phyloP scores from a whole-genome alignment of 495 filamentous ascomycete genomes.

The Lophiotrema nucula region DNA sequence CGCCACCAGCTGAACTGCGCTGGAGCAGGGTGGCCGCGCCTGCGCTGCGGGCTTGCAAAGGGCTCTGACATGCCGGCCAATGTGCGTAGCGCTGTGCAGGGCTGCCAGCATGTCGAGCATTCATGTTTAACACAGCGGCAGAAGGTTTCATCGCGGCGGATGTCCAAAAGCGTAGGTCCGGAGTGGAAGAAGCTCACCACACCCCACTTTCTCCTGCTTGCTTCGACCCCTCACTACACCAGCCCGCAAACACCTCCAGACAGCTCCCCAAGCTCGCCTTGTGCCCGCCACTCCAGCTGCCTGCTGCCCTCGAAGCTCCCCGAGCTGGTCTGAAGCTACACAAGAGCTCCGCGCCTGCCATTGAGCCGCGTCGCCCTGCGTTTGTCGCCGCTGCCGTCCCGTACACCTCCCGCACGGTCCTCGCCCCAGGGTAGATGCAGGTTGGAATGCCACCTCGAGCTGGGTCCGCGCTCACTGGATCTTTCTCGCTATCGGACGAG shows the following conservation, averaged over 20 bases:
- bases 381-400: background rate
- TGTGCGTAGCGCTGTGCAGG: no score
- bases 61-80: no score
- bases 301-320: background rate
- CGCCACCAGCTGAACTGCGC: background rate
- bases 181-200: no score
- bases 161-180: no score
- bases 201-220: no score
- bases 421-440: slow-evolving; percentile 45
- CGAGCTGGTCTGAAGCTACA: slow-evolving; percentile 6
- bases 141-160: no score
- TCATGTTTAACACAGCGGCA: no score
- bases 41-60: no score
- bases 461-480: slow-evolving; percentile 80
- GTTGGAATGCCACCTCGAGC: slow-evolving; percentile 76
- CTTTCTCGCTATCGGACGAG: slow-evolving; percentile 87
- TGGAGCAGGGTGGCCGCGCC: no score
- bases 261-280: slow-evolving; percentile 14
- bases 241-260: background rate
- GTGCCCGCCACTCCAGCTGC: background rate
- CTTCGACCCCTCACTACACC: no score
- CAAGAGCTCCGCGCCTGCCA: slow-evolving; percentile 21
- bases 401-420: slow-evolving; percentile 16
- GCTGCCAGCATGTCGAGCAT: no score
- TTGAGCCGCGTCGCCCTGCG: slow-evolving; percentile 15